Percentiles rank a stretch among this genome's conserved stretches.
phyloP scores from a whole-genome alignment of 2,329 filamentous ascomycete genomes.

The Fusarium scirpi region DNA sequence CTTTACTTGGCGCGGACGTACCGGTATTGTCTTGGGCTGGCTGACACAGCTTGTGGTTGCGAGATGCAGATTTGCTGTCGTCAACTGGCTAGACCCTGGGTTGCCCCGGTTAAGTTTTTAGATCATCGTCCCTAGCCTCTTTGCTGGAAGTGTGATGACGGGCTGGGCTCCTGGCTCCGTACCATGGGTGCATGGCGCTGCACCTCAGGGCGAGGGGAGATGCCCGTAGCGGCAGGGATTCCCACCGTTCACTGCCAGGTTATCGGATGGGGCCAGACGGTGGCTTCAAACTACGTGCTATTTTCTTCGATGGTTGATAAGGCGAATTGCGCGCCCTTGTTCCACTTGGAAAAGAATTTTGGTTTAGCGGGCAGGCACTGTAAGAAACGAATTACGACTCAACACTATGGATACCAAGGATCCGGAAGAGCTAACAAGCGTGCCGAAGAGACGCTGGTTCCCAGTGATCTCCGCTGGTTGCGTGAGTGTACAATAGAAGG shows the following conservation, averaged over 20 bases:
- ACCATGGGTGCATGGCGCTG: conserved; percentile 23
- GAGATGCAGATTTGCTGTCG: conserved; percentile 40
- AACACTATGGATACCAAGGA: conserved; percentile 21
- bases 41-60: conserved; percentile 39
- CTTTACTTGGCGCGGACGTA: conserved; percentile 29
- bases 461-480: not conserved
- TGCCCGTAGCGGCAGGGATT: conserved; percentile 37
- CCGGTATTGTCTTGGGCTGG: conserved; percentile 35
- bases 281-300: conserved; percentile 43
- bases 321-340: conserved; percentile 29
- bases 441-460: conserved; percentile 10
- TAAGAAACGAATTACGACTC: conserved; percentile 23
- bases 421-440: conserved; percentile 26
- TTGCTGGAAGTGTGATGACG: conserved; percentile 41
- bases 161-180: conserved; percentile 33
- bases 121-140: conserved; percentile 41
- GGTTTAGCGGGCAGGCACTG: conserved; percentile 20
- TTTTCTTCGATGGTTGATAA: conserved; percentile 43
- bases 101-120: conserved; percentile 43
- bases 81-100: conserved; percentile 41
- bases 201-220: conserved; percentile 37
- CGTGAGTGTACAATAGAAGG: not conserved
- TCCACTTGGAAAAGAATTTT: conserved; percentile 24
- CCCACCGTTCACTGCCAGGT: conserved; percentile 43
- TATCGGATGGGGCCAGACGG: conserved; percentile 45